Evolutionary conservation across 2,329 filamentous ascomycete genomes (phyloP).

Genomic region (Epichloe brachyelytri): DNA sequence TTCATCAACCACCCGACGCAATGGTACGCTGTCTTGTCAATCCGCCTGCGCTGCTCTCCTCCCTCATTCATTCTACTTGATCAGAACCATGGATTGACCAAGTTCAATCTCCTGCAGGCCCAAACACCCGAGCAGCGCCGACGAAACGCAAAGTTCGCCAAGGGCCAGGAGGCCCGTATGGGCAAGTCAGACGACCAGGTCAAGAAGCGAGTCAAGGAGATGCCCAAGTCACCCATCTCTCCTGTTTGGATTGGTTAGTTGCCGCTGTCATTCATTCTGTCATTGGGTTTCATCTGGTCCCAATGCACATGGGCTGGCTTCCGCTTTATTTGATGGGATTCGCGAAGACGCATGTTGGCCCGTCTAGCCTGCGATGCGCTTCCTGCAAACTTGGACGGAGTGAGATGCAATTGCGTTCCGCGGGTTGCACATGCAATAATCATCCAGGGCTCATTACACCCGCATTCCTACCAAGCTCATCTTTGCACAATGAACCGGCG

Average conservation of each 20-base stretch:
- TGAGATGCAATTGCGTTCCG: neutral
- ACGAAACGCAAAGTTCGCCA: slow-evolving; percentile 67
- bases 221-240: slow-evolving; percentile 47
- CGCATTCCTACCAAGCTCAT: neutral
- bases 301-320: no score
- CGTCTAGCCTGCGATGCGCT: neutral
- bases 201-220: slow-evolving; percentile 46
- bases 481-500: neutral
- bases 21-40: neutral
- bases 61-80: neutral
- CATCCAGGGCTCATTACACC: neutral
- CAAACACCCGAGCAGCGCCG: slow-evolving; percentile 77
- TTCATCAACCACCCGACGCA: neutral
- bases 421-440: neutral
- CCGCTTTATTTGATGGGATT: no score
- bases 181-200: slow-evolving; percentile 57
- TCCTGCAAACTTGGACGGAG: neutral
- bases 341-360: no score
- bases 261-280: neutral
- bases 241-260: slow-evolving; percentile 50
- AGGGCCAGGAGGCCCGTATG: slow-evolving; percentile 58
- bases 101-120: slow-evolving; percentile 35
- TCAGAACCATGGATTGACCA: neutral
- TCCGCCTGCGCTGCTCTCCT: no score
- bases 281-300: neutral